Evolutionary conservation across 2,329 filamentous ascomycete species (phyloP).

Genomic region (Tolypocladium album): DNA sequence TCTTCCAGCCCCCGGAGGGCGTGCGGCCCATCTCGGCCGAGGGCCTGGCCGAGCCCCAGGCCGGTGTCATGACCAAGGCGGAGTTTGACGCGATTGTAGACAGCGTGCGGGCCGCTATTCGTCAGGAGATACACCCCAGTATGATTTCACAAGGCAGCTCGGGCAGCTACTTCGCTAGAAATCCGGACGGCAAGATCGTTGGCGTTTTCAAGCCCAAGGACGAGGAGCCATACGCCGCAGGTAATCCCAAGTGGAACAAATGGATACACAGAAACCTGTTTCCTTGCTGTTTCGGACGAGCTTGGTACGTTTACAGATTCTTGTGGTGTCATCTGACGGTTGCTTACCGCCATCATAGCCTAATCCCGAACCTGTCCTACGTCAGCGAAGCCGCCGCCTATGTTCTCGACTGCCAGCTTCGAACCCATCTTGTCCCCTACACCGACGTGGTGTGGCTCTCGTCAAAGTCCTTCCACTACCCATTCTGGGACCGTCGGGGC

Average conservation of each 20-base stretch:
- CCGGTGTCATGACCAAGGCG: conserved; percentile 60
- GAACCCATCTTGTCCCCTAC: conserved; percentile 88
- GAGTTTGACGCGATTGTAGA: conserved; percentile 86
- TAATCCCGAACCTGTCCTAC: conserved; percentile 96
- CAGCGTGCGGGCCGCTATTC: conserved; percentile 81
- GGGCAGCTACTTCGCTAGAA: conserved; percentile 93
- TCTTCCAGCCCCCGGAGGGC: conserved; percentile 88
- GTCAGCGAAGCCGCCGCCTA: conserved; percentile 97
- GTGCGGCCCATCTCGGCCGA: conserved; percentile 71
- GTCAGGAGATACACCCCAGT: conserved; percentile 82
- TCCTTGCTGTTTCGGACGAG: conserved; percentile 91
- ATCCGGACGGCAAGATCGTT: conserved; percentile 84
- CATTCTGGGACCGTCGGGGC: conserved; percentile 88
- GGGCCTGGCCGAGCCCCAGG: conserved; percentile 52
- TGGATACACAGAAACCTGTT: conserved; percentile 98
- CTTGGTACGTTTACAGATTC: conserved; percentile 47
- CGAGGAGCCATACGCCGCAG: conserved; percentile 92
- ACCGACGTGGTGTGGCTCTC: conserved; percentile 91
- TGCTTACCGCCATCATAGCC: conserved; percentile 25
- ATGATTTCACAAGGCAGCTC: conserved; percentile 97
- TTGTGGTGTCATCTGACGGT: background rate
- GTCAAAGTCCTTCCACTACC: conserved; percentile 96
- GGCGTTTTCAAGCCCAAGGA: conserved; percentile 99
- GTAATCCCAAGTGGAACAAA: conserved; percentile 99
- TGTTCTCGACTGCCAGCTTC: conserved; percentile 80